Evolutionary conservation across 495 filamentous ascomycete genomes (phyloP).

Genomic region (Amniculicola lignicola): DNA sequence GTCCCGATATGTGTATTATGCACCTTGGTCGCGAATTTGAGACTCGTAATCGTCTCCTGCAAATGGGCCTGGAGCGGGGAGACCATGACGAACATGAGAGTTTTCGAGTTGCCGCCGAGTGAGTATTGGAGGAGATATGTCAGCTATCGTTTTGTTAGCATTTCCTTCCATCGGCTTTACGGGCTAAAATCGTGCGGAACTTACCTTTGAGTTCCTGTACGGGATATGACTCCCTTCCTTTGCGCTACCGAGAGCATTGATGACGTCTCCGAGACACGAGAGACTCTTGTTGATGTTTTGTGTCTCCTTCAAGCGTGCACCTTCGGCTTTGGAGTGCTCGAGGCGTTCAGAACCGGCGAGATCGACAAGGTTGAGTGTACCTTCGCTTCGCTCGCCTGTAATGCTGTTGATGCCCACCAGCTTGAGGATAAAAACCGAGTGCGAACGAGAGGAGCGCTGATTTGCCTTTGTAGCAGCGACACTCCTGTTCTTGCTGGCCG

Average conservation of each 20-base stretch:
- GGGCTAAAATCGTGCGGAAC: constrained; percentile 17
- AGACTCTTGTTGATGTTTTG: constrained; percentile 96
- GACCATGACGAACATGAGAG: constrained; percentile 99
- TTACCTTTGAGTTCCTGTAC: constrained; percentile 90
- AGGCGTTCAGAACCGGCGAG: constrained; percentile 90
- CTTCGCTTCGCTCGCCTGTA: constrained; percentile 81
- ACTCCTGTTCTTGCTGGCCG: constrained; percentile 77
- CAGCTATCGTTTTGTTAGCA: constrained; percentile 50
- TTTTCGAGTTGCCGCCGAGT: constrained; percentile 91
- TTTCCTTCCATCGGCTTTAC: neutral
- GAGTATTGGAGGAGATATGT: constrained; percentile 96
- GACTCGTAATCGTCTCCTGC: constrained; percentile 86
- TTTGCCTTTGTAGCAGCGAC: constrained; percentile 97
- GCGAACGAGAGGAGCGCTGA: constrained; percentile 86
- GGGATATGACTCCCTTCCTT: constrained; percentile 85
- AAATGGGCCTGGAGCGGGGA: constrained; percentile 88
- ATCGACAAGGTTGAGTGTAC: constrained; percentile 94
- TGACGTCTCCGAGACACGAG: constrained; percentile 90
- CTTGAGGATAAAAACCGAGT: constrained; percentile 95
- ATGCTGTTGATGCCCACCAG: constrained; percentile 76
- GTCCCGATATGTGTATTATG: constrained; percentile 89
- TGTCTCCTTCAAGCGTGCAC: constrained; percentile 86
- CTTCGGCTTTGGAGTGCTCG: constrained; percentile 76
- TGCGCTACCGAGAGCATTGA: constrained; percentile 82
- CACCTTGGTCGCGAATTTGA: constrained; percentile 95